Evolutionary conservation across 2,329 filamentous ascomycete species (phyloP).

Genomic region (Ascochyta fabae): DNA sequence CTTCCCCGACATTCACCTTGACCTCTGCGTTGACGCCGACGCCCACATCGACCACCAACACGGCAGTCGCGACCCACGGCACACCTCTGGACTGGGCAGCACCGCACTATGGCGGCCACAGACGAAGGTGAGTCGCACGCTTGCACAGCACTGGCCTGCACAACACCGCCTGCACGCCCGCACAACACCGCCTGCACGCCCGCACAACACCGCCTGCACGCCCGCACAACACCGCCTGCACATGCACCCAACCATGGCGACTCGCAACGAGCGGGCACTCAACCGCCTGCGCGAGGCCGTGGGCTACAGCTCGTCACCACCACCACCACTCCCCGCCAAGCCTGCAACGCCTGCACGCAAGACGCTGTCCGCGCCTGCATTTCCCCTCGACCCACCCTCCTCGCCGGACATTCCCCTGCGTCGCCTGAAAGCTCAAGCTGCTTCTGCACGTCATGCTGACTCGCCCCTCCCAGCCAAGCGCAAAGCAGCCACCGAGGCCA

Average conservation of each 20-base stretch:
- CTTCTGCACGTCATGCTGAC: conserved; percentile 23
- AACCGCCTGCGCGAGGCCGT: conserved; percentile 20
- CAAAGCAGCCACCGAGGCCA: conserved; percentile 75
- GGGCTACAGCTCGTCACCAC: conserved; percentile 27
- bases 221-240: neutral
- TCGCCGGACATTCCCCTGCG: conserved; percentile 24
- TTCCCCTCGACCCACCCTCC: neutral
- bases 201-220: no score
- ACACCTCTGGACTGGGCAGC: neutral
- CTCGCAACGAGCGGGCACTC: neutral
- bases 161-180: no score
- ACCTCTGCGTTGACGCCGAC: no score
- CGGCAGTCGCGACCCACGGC: conserved; percentile 16
- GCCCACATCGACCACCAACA: neutral
- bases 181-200: no score
- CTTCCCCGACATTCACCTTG: conserved; percentile 20
- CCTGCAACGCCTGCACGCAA: conserved; percentile 1
- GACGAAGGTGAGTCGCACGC: conserved; percentile 46
- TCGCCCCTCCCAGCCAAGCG: conserved; percentile 62
- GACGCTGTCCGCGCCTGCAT: neutral
- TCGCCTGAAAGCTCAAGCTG: neutral
- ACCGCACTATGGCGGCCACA: conserved; percentile 41
- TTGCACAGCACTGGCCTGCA: neutral
- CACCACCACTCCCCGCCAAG: neutral
- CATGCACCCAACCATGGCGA: neutral